These are phyloP conservation scores for Termitomyces sp. DNA, from an alignment of 1,284 basidiomycete species.

Conservation along the genomic window DNA sequence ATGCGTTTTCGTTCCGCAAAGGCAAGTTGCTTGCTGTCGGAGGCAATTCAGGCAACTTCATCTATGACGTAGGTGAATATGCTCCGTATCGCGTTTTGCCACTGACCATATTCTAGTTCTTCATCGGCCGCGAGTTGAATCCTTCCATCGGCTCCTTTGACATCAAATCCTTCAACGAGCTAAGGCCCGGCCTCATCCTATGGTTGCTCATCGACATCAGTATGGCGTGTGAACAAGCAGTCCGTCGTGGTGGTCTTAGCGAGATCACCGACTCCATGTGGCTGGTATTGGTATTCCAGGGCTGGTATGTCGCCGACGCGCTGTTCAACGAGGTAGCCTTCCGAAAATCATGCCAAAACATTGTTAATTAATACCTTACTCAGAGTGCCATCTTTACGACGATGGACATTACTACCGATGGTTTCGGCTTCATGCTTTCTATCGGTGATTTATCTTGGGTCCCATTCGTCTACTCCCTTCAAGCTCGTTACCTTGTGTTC, in stretches of 20 bases:
- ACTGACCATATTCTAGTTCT: slow-evolving; percentile 61
- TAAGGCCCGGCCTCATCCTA: slow-evolving; percentile 92
- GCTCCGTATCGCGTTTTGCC: slow-evolving; percentile 4
- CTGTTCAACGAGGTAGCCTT: slow-evolving; percentile 82
- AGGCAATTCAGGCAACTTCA: slow-evolving; percentile 83
- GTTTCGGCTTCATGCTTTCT: slow-evolving; percentile 98
- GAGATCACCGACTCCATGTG: slow-evolving; percentile 88
- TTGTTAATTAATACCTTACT: slow-evolving; percentile 9
- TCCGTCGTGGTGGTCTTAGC: slow-evolving; percentile 62
- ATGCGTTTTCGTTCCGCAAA: slow-evolving; percentile 65
- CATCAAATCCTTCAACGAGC: slow-evolving; percentile 96
- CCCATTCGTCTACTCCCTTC: slow-evolving; percentile 91
- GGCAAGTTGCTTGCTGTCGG: slow-evolving; percentile 81
- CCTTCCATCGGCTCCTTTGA: slow-evolving; percentile 87
- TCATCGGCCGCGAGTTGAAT: slow-evolving; percentile 94
- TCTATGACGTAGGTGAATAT: slow-evolving; percentile 78
- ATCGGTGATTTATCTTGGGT: slow-evolving; percentile 95
- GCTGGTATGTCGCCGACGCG: slow-evolving; percentile 83
- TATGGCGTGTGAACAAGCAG: slow-evolving; percentile 89
- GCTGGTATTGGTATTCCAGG: slow-evolving; percentile 84
- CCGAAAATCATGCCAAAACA: background rate
- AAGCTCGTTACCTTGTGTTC: slow-evolving; percentile 93
- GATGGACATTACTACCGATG: slow-evolving; percentile 98
- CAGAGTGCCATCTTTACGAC: slow-evolving; percentile 86
- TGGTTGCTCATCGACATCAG: slow-evolving; percentile 92